phyloP scores from a whole-genome alignment of 768 basidiomycete species.

The Calocera cornea region DNA sequence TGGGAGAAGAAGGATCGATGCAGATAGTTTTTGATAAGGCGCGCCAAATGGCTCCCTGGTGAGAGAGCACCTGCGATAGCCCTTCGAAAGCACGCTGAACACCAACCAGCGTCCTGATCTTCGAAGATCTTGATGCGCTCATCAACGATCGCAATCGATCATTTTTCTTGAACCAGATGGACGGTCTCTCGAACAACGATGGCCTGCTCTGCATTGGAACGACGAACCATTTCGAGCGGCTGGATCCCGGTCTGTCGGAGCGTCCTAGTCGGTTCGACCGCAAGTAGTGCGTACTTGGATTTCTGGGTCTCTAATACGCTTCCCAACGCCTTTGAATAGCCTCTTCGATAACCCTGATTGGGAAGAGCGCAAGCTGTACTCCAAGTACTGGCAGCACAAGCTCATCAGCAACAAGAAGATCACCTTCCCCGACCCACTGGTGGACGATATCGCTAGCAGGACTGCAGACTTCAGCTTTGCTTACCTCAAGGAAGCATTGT shows the following conservation, averaged over 20 bases:
- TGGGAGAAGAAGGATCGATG: slow-evolving; percentile 57
- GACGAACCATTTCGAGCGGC: slow-evolving; percentile 70
- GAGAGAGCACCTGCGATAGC: background rate
- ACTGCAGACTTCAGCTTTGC: slow-evolving; percentile 71
- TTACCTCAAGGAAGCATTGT: slow-evolving; percentile 85
- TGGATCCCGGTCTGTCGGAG: slow-evolving; percentile 62
- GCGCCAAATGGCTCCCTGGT: slow-evolving; percentile 32
- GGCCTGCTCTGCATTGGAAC: slow-evolving; percentile 65
- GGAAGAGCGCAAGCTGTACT: slow-evolving; percentile 53
- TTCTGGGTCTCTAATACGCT: background rate
- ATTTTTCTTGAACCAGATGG: slow-evolving; percentile 73
- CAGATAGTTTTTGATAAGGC: slow-evolving; percentile 55
- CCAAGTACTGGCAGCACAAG: slow-evolving; percentile 69
- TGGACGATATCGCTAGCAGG: slow-evolving; percentile 41
- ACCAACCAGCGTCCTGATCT: slow-evolving; percentile 27
- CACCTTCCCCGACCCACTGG: slow-evolving; percentile 51
- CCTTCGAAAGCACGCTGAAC: background rate
- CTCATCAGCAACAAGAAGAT: slow-evolving; percentile 48
- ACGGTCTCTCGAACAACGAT: slow-evolving; percentile 67
- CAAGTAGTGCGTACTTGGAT: slow-evolving; percentile 50
- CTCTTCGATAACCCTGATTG: slow-evolving; percentile 57
- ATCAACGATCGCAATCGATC: slow-evolving; percentile 67
- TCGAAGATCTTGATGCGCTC: slow-evolving; percentile 64
- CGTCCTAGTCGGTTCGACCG: slow-evolving; percentile 77
- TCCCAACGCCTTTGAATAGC: slow-evolving; percentile 25